Percentiles rank a stretch among this genome's conserved stretches.
These are phyloP conservation scores for Glomus cerebriforme DNA, from an alignment of 192 early-diverging fungal genomes.

Conservation along the genomic window DNA sequence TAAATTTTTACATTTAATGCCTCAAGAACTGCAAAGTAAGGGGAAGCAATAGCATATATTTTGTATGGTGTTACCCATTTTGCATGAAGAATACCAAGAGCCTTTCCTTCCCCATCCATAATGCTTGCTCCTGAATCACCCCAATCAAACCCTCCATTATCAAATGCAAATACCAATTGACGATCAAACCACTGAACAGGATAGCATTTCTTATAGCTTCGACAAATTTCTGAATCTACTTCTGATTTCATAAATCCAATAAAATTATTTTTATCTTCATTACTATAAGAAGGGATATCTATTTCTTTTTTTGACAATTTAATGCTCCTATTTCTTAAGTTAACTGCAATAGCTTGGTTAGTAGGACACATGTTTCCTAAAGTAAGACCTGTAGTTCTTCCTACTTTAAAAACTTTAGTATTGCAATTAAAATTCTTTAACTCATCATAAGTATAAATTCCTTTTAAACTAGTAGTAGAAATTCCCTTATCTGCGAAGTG, in stretches of 20 bases:
- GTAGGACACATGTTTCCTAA: too few species aligned
- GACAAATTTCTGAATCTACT: neutral
- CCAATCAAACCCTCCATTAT: neutral
- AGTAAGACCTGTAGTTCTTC: too few species aligned
- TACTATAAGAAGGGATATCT: too few species aligned
- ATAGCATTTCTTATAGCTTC: neutral
- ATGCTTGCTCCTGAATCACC: constrained; percentile 14
- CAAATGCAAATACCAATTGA: constrained; percentile 2
- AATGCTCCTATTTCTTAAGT: too few species aligned
- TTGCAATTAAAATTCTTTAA: too few species aligned
- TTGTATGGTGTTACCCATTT: neutral
- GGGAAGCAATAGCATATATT: constrained; percentile 8
- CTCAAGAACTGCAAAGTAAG: constrained; percentile 23
- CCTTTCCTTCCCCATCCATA: constrained; percentile 1
- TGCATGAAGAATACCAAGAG: constrained; percentile 24
- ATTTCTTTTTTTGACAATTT: neutral
- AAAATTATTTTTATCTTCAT: neutral
- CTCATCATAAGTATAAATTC: too few species aligned
- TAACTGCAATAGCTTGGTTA: too few species aligned
- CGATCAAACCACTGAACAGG: constrained; percentile 10
- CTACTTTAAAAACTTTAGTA: too few species aligned
- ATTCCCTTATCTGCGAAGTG: too few species aligned
- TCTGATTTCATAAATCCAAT: constrained; percentile 17
- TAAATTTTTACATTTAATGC: neutral
- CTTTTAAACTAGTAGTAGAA: too few species aligned